A percentile compares a stretch with the other conserved stretches of the same genome.
Evolutionary conservation across 2,329 filamentous ascomycete genomes (phyloP).

Genomic region (Aureobasidium mangrovei): DNA sequence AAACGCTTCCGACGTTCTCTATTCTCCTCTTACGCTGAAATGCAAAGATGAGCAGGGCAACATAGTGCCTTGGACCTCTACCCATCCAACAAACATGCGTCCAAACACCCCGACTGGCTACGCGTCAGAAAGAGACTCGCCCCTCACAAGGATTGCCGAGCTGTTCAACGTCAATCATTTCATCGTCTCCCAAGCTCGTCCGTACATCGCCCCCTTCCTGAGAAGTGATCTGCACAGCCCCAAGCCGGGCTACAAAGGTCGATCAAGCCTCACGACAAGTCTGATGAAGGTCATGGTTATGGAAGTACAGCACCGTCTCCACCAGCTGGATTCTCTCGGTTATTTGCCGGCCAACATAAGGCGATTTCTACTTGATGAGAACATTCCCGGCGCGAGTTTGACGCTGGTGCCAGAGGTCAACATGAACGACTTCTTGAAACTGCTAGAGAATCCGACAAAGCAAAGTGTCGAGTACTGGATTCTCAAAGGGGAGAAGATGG

Average conservation of each 20-base stretch:
- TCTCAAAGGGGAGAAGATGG: slow-evolving; percentile 69
- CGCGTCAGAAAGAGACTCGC: slow-evolving; percentile 58
- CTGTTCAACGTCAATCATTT: slow-evolving; percentile 94
- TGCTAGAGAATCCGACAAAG: slow-evolving; percentile 75
- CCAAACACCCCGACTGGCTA: slow-evolving; percentile 56
- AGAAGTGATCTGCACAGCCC: slow-evolving; percentile 73
- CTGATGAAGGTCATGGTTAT: slow-evolving; percentile 49
- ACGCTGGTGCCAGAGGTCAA: slow-evolving; percentile 75
- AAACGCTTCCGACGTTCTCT: slow-evolving; percentile 58
- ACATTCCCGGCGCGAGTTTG: slow-evolving; percentile 48
- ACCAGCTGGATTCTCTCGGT: slow-evolving; percentile 70
- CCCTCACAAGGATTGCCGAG: slow-evolving; percentile 64
- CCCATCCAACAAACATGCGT: slow-evolving; percentile 52
- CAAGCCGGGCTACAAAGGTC: slow-evolving; percentile 48
- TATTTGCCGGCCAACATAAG: slow-evolving; percentile 61
- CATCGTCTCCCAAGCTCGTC: slow-evolving; percentile 84
- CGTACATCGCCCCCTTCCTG: slow-evolving; percentile 80
- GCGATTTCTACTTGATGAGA: slow-evolving; percentile 71
- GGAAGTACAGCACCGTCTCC: slow-evolving; percentile 71
- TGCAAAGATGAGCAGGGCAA: slow-evolving; percentile 68
- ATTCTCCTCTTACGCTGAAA: slow-evolving; percentile 59
- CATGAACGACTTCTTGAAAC: slow-evolving; percentile 60
- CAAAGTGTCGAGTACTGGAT: slow-evolving; percentile 80
- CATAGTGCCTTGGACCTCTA: slow-evolving; percentile 64
- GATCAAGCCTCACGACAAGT: slow-evolving; percentile 44